These are phyloP conservation scores for Botryotinia calthae DNA, from an alignment of 2,329 filamentous ascomycete genomes.

Conservation along the genomic window DNA sequence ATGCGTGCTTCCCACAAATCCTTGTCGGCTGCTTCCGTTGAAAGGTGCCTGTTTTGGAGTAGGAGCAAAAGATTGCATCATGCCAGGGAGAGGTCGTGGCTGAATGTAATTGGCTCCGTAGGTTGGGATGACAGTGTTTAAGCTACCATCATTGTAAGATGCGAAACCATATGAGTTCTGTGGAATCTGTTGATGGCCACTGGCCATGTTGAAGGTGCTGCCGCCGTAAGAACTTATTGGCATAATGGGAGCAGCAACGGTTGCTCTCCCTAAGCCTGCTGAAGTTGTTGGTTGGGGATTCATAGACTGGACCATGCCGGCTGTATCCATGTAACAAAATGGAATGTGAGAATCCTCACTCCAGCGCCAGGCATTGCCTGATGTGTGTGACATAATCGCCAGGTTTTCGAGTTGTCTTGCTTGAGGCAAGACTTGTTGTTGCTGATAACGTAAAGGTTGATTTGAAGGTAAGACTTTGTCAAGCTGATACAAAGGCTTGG, in stretches of 20 bases:
- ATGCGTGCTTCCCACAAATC: conserved; percentile 32
- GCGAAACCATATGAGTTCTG: conserved; percentile 46
- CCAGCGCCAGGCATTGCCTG: conserved; percentile 53
- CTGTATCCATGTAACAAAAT: conserved; percentile 44
- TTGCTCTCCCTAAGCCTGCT: conserved; percentile 44
- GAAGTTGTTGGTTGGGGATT: conserved; percentile 44
- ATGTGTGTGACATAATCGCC: conserved; percentile 49
- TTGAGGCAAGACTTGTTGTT: conserved; percentile 34
- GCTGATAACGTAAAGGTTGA: neutral
- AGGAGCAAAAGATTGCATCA: conserved; percentile 29
- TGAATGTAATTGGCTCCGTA: conserved; percentile 36
- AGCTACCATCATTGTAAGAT: conserved; percentile 36
- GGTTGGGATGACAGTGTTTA: conserved; percentile 34
- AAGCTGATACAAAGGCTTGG: neutral
- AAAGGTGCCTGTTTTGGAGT: conserved; percentile 25
- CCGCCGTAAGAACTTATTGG: conserved; percentile 43
- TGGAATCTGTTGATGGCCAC: conserved; percentile 37
- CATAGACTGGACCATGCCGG: conserved; percentile 48
- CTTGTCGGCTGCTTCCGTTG: conserved; percentile 39
- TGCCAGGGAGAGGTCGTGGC: conserved; percentile 37
- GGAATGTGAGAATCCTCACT: conserved; percentile 45
- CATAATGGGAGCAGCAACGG: conserved; percentile 49
- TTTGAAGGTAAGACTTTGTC: neutral
- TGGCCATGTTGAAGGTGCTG: conserved; percentile 44
- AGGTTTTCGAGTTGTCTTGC: conserved; percentile 43